phyloP scores from a whole-genome alignment of 2,329 filamentous ascomycete species.

The Cercospora zeina region DNA sequence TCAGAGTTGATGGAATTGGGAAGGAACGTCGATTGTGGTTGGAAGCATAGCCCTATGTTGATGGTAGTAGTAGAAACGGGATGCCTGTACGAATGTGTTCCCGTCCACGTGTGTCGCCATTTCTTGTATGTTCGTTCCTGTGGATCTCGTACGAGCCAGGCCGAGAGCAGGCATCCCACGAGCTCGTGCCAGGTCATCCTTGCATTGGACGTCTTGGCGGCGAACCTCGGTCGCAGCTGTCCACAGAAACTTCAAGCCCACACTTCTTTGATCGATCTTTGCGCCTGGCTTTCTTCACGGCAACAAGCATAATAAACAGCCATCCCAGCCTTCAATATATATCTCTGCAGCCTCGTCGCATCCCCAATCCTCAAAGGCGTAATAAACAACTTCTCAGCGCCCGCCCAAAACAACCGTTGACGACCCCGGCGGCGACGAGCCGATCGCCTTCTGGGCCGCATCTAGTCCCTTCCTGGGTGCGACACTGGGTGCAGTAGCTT shows the following conservation, averaged over 20 bases:
- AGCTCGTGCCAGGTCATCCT: conserved; percentile 4
- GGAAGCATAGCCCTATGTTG: background rate
- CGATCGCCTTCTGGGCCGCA: conserved; percentile 17
- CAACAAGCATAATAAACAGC: background rate
- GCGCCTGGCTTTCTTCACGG: conserved; percentile 2
- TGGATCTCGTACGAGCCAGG: background rate
- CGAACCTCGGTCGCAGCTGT: background rate
- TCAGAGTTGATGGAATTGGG: background rate
- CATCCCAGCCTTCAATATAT: background rate
- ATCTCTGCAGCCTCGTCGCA: background rate
- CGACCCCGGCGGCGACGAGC: background rate
- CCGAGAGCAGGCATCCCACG: conserved; percentile 10
- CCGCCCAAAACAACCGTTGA: background rate
- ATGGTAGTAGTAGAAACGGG: background rate
- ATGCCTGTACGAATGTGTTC: background rate
- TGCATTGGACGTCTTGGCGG: background rate
- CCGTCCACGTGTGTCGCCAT: background rate
- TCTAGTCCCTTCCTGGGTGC: conserved; percentile 9
- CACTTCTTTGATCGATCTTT: background rate
- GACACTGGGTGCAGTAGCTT: conserved; percentile 12
- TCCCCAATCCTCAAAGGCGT: background rate
- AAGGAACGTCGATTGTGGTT: background rate
- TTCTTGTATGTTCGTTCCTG: background rate
- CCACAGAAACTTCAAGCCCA: background rate
- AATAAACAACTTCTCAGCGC: background rate